Percentiles rank a stretch among this genome's conserved stretches.
These are phyloP conservation scores for Triadica sebifera DNA, from an alignment of 345 rosid species.

Conservation along the genomic window DNA sequence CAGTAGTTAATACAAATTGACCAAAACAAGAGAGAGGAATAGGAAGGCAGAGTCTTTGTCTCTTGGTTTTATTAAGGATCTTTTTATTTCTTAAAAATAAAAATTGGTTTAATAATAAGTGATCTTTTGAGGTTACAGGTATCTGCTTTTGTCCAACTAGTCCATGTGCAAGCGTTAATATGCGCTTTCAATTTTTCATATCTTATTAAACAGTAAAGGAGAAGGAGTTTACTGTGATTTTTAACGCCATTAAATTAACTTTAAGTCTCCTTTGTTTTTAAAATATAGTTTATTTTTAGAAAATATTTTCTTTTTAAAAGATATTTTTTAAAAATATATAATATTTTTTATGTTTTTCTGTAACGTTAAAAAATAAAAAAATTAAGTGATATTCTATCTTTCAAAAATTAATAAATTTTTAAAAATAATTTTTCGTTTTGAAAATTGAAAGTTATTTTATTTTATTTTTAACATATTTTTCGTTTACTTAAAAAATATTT, in stretches of 20 bases:
- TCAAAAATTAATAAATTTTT: no score
- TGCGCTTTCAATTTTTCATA: not conserved
- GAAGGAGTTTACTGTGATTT: not conserved
- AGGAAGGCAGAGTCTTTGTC: not conserved
- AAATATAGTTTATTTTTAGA: no score
- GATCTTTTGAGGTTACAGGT: constrained; percentile 20
- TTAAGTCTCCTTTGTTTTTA: no score
- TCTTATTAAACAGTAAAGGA: not conserved
- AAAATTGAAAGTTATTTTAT: no score
- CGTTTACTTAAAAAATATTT: no score
- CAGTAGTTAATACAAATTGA: not conserved
- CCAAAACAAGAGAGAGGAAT: not conserved
- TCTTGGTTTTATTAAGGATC: not conserved
- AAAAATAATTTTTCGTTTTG: no score
- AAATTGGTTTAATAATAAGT: not conserved
- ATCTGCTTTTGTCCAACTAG: constrained; percentile 33
- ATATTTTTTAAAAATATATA: no score
- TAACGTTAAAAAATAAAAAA: no score
- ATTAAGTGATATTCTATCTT: no score
- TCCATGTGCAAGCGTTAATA: constrained; percentile 39
- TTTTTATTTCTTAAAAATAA: not conserved
- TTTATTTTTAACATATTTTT: no score
- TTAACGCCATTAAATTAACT: not conserved
- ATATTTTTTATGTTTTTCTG: no score
- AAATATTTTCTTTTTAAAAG: no score